Percentiles rank a stretch among this genome's conserved stretches.
Evolutionary conservation across 2,329 filamentous ascomycete genomes (phyloP).

Genomic region (Fusarium citri): DNA sequence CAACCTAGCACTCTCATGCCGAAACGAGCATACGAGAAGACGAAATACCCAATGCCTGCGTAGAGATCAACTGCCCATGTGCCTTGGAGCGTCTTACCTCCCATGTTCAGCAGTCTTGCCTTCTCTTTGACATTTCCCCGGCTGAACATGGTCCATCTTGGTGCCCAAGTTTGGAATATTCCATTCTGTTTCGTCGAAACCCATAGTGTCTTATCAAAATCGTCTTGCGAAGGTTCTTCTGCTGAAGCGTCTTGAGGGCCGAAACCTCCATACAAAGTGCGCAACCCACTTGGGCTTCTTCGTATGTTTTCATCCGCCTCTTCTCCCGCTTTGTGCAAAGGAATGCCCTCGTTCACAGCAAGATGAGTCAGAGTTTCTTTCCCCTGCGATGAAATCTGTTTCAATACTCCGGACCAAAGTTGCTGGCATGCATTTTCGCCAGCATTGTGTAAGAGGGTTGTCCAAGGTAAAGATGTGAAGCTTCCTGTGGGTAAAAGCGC

Average conservation of each 20-base stretch:
- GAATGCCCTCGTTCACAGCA: slow-evolving; percentile 72
- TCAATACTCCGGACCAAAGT: slow-evolving; percentile 64
- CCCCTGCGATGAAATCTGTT: slow-evolving; percentile 57
- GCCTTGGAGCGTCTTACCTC: slow-evolving; percentile 31
- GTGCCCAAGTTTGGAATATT: slow-evolving; percentile 87
- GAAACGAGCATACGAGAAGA: slow-evolving; percentile 81
- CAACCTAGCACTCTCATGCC: slow-evolving; percentile 84
- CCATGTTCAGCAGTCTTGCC: slow-evolving; percentile 73
- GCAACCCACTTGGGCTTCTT: slow-evolving; percentile 77
- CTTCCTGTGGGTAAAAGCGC: slow-evolving; percentile 69
- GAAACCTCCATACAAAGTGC: slow-evolving; percentile 80
- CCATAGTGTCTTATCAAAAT: slow-evolving; percentile 81
- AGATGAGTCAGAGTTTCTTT: slow-evolving; percentile 64
- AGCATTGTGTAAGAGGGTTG: slow-evolving; percentile 48
- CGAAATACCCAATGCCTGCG: slow-evolving; percentile 94
- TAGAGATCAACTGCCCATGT: slow-evolving; percentile 82
- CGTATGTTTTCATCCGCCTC: slow-evolving; percentile 71
- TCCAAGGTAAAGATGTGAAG: slow-evolving; percentile 60
- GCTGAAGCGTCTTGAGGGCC: slow-evolving; percentile 59
- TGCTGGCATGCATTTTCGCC: slow-evolving; percentile 40
- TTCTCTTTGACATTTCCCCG: slow-evolving; percentile 93
- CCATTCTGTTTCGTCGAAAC: slow-evolving; percentile 81
- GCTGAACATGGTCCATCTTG: slow-evolving; percentile 93
- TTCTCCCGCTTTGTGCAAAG: slow-evolving; percentile 53
- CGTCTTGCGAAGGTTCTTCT: slow-evolving; percentile 53